Base-by-base conservation (phyloP, 306 rosid genomes). In the Medicago lupulina region DNA sequence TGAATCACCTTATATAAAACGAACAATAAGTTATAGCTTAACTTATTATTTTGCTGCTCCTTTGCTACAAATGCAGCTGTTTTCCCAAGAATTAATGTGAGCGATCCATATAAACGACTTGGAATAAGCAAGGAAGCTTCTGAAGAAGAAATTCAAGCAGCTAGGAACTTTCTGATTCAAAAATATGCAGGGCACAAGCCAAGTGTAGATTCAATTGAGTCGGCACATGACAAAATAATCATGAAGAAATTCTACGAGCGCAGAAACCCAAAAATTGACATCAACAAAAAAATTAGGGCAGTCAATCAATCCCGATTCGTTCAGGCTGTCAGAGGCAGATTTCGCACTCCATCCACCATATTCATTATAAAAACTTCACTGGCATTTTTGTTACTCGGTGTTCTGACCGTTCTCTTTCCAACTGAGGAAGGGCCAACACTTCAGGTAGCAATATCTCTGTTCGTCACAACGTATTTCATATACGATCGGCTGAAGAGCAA, bases 351-450 rank as follows among this genome's bases (percentile, higher is more conserved):
- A 17, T 77, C 97, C 23, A 87, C 89, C 13, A 87, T 79, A 79
- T 86, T 92, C 88, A 90, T 95, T 43, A 64, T 92, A 53, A 95
- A 90, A 86, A 85, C 98, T 8, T 87, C 93, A 3, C 65, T 89
- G 58, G 75, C 84, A 16, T 95, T 95, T 79, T 28, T 87, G 64
- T 80, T 89, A 38, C 97, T 95, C 59, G 98, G 89, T 72, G 90
- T 79, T 71, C 90, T 95, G 71, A 90, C 96, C 55, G 80, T 88
- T 70, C 87, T 92, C 58, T 89, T 89, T 74, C 98, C 98, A 77
- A 95, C 98, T 36, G 98, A 95, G 83, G 97, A 92, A 79, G 98
- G 98, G 58, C 98, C 98, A 68, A 95, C 97, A 15, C 90, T 95
- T 83, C 98, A 95, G 87, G 98, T 95, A 0, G 95, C 95, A 67